Conservation (phyloP, 108 stramenopile species). For the Discostella pseudostelligera region DNA sequence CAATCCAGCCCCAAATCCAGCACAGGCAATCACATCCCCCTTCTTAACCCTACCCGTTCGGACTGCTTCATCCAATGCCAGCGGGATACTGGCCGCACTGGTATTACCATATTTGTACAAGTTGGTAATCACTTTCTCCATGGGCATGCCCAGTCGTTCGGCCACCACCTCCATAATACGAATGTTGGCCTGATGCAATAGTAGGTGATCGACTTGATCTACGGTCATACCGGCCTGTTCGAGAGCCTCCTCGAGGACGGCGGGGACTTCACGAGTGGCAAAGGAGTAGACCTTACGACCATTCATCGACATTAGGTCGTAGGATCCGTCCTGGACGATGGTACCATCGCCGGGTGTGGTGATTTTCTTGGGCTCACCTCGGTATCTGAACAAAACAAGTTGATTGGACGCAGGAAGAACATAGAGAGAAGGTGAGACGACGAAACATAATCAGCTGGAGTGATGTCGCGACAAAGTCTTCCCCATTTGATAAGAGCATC, state of each 20-base stretch:
- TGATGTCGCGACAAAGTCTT: too few relatives aligned
- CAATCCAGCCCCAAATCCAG: slow-evolving; percentile 98
- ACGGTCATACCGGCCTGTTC: slow-evolving; percentile 83
- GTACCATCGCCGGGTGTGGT: slow-evolving; percentile 73
- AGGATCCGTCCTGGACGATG: slow-evolving; percentile 68
- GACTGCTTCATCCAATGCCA: slow-evolving; percentile 95
- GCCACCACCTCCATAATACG: slow-evolving; percentile 97
- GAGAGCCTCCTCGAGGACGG: slow-evolving; percentile 87
- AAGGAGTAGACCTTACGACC: slow-evolving; percentile 96
- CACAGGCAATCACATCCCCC: slow-evolving; percentile 95
- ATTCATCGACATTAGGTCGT: slow-evolving; percentile 86
- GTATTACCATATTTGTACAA: slow-evolving; percentile 93
- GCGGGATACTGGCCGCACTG: slow-evolving; percentile 90
- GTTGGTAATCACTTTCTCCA: slow-evolving; percentile 93
- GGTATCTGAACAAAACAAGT: slow-evolving; percentile 52
- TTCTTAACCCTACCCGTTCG: slow-evolving; percentile 87
- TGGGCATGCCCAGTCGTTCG: slow-evolving; percentile 84
- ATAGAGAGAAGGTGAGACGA: not conserved
- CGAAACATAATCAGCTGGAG: too few relatives aligned
- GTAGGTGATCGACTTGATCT: slow-evolving; percentile 90
- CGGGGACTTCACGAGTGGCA: slow-evolving; percentile 92
- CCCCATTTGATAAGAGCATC: too few relatives aligned
- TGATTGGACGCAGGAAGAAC: too few relatives aligned
- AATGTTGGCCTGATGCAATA: slow-evolving; percentile 97
- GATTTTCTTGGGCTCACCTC: slow-evolving; percentile 62